Conservation (phyloP, 176 grass and related monocot genomes). For the Aechmea fasciata region DNA sequence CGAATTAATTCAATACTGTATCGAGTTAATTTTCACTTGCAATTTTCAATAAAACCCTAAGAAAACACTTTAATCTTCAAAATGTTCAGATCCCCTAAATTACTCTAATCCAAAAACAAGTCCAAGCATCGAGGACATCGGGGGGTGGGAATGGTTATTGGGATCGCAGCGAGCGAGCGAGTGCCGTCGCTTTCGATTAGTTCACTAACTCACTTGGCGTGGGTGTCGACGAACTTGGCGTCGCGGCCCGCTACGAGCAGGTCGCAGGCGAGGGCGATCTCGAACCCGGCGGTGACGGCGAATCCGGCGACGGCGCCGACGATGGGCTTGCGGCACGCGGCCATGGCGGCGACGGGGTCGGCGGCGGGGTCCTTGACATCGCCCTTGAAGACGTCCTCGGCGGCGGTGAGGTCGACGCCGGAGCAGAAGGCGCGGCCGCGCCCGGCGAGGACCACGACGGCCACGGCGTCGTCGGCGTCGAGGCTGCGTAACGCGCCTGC, state of each 20-base stretch:
- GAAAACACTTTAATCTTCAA: too few species aligned
- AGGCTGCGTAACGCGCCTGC: conserved; percentile 51
- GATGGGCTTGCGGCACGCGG: conserved; percentile 71
- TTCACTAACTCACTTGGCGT: conserved; percentile 44
- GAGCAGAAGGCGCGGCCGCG: conserved; percentile 81
- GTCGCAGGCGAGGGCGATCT: conserved; percentile 87
- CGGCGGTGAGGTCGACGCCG: conserved; percentile 73
- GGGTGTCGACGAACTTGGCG: conserved; percentile 88
- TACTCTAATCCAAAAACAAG: too few species aligned
- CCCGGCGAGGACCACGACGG: conserved; percentile 53
- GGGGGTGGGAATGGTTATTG: too few species aligned
- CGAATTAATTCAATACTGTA: too few species aligned
- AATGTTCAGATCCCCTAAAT: too few species aligned
- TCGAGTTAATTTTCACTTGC: too few species aligned
- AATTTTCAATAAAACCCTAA: too few species aligned
- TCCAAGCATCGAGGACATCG: too few species aligned
- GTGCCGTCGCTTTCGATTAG: too few species aligned
- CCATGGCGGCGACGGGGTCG: conserved; percentile 59
- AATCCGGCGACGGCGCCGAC: conserved; percentile 69
- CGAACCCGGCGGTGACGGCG: conserved; percentile 79
- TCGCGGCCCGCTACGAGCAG: conserved; percentile 59
- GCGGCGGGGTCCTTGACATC: conserved; percentile 66
- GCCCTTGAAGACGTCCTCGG: conserved; percentile 86
- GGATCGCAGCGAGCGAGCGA: too few species aligned
- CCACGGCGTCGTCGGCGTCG: conserved; percentile 47